Evolutionary conservation across 352 stramenopile genomes (phyloP), one percentile per base, ranked within the genome.

Genomic region (Peronosclerospora sorghi): DNA sequence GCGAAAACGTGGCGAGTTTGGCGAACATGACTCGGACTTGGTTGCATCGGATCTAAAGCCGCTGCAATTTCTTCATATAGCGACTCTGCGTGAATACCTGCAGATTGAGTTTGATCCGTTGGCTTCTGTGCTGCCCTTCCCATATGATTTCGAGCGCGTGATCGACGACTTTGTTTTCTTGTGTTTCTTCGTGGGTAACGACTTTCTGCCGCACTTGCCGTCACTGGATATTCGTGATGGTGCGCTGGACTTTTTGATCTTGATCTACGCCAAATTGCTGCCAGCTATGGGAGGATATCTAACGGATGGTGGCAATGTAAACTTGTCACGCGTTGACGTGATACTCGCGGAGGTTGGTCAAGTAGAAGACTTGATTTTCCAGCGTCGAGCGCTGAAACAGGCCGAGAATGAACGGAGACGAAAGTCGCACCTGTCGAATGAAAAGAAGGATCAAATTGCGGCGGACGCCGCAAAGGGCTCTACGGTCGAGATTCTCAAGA

Each of bases 111-210:
- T 98, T 63, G 69, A 88, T 56, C 75, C 76, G 0, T 48, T 92
- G 12, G 67, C 75, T 1, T 43, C 42, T 14, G 72, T 79, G 24
- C 54, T 97, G 10, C 88, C 93, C 15, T 98, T 98, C 66, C 48
- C 68, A 40, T 98, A 97, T 63, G 85, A 98, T 54, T 96, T 98
- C 36, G 95, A 99, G 72, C 73, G 95, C 45, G 56, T 99, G n/a
- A 67, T 99, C 26, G 96, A 99, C 66, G 96, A 99, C 70, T 96
- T 99, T 65, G 95, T 99, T 8, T 98, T 99, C 68, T 67, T 98
- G 28, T 99, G 95, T 69, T 99, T 99, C 68, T 98, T 99, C 60
- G 94, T 99, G 2, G 96, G 96, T 0, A 98, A 98, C 73, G 96
- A 99, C 79, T 99, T 99, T 66, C 66, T 99, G 47, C 96, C 96